Evolutionary conservation across 129 eudicot genomes (phyloP).

Genomic region (Daucus carota): DNA sequence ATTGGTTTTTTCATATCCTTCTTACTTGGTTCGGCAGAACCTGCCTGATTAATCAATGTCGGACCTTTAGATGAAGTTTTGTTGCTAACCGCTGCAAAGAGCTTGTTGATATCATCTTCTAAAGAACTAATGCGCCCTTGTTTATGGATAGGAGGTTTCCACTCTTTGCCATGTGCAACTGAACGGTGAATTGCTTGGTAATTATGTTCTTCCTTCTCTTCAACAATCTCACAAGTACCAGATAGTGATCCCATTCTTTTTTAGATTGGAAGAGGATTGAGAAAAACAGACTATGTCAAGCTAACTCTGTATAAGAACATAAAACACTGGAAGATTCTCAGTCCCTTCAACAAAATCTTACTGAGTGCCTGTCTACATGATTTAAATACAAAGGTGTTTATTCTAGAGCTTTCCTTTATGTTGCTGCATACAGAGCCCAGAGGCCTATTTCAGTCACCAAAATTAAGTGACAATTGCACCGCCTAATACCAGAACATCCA

Average conservation of each 20-base stretch:
- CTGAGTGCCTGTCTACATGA: slow-evolving; percentile 1
- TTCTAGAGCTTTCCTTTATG: slow-evolving; percentile 6
- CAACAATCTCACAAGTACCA: slow-evolving; percentile 71
- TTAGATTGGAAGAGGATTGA: not conserved
- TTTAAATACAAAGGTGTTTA: not conserved
- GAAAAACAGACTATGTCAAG: not conserved
- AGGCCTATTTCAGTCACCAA: not conserved
- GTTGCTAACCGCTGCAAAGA: slow-evolving; percentile 60
- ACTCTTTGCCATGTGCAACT: slow-evolving; percentile 31
- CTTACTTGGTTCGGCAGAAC: slow-evolving; percentile 37
- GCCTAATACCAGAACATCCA: slow-evolving; percentile 19
- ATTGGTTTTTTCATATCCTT: slow-evolving; percentile 68
- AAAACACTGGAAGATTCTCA: not conserved
- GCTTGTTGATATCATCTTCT: slow-evolving; percentile 82
- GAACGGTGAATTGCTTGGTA: slow-evolving; percentile 15
- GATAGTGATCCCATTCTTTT: slow-evolving; percentile 41
- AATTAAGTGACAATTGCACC: not conserved
- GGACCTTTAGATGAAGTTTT: slow-evolving; percentile 47
- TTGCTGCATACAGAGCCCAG: slow-evolving; percentile 6
- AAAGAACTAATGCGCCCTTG: slow-evolving; percentile 40
- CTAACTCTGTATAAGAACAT: not conserved
- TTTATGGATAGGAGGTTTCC: slow-evolving; percentile 36
- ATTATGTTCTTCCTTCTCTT: slow-evolving; percentile 46
- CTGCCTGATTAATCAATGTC: slow-evolving; percentile 33
- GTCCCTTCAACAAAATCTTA: slow-evolving; percentile 3